These are phyloP conservation scores for Ophiostoma quercus DNA, from an alignment of 2,329 filamentous ascomycete species.

Conservation along the genomic window DNA sequence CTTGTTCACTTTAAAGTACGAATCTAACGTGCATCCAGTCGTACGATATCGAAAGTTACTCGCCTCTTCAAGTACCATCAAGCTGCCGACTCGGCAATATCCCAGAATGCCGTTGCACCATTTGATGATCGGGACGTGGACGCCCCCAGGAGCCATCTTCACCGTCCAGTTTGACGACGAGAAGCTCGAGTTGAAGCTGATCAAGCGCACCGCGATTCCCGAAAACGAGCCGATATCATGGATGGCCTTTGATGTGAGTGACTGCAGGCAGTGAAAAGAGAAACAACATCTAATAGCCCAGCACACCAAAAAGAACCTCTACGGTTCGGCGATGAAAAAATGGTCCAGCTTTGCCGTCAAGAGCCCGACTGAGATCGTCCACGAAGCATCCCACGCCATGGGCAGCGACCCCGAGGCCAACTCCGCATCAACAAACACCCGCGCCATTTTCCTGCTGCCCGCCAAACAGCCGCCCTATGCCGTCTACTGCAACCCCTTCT, in stretches of 20 bases:
- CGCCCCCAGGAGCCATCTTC: conserved; percentile 81
- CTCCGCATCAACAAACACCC: conserved; percentile 68
- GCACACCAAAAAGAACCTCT: conserved; percentile 78
- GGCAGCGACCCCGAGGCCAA: conserved; percentile 66
- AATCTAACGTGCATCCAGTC: background rate
- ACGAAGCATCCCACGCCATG: conserved; percentile 69
- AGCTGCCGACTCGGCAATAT: background rate
- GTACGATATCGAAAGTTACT: background rate
- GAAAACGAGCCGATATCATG: conserved; percentile 84
- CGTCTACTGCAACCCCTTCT: conserved; percentile 88
- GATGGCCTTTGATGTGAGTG: conserved; percentile 80
- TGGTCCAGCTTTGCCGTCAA: conserved; percentile 79
- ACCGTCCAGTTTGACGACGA: conserved; percentile 85
- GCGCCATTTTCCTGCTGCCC: conserved; percentile 82
- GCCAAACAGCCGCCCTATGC: conserved; percentile 70
- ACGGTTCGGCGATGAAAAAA: conserved; percentile 89
- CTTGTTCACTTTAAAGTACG: background rate
- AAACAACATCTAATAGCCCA: conserved; percentile 39
- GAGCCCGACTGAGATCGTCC: conserved; percentile 68
- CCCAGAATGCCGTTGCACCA: conserved; percentile 69
- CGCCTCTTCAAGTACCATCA: background rate
- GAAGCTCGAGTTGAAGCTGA: conserved; percentile 63
- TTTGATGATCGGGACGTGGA: conserved; percentile 90
- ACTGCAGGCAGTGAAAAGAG: too few relatives aligned
- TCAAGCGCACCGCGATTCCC: conserved; percentile 77